phyloP scores from a whole-genome alignment of 2,329 filamentous ascomycete species.

The Ambrosiella beaveri region DNA sequence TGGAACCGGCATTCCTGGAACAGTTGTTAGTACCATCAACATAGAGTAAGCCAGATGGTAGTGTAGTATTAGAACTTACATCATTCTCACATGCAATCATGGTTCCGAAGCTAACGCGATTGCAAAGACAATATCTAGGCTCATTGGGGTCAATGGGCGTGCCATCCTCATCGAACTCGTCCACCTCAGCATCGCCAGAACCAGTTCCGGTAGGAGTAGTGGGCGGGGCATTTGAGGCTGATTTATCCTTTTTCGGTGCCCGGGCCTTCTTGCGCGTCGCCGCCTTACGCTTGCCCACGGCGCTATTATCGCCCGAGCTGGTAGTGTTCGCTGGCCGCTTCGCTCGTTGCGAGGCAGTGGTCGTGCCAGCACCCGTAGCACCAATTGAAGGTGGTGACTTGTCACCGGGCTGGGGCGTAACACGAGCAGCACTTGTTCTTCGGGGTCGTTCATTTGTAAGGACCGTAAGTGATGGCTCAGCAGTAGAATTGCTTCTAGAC shows the following conservation, averaged over 20 bases:
- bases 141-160: conserved; percentile 60
- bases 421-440: conserved; percentile 37
- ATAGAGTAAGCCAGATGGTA: background rate
- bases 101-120: conserved; percentile 60
- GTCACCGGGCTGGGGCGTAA: conserved; percentile 36
- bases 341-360: conserved; percentile 33
- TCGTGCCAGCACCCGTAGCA: conserved; percentile 9
- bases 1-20: conserved; percentile 55
- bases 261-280: conserved; percentile 48
- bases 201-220: conserved; percentile 15
- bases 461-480: conserved; percentile 26
- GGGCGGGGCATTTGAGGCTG: conserved; percentile 19
- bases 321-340: conserved; percentile 52
- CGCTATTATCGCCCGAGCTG: conserved; percentile 43
- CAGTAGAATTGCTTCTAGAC: conserved; percentile 35
- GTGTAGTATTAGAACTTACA: conserved; percentile 31
- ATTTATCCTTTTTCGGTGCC: conserved; percentile 35
- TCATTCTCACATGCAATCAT: conserved; percentile 79
- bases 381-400: background rate
- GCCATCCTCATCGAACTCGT: conserved; percentile 50
- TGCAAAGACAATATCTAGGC: conserved; percentile 60
- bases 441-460: conserved; percentile 33
- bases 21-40: conserved; percentile 13
- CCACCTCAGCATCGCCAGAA: conserved; percentile 29
- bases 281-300: conserved; percentile 54